Percentiles rank a stretch among this genome's conserved stretches.
phyloP scores from a whole-genome alignment of 352 stramenopile species.

The Globisporangium uncinulatum region DNA sequence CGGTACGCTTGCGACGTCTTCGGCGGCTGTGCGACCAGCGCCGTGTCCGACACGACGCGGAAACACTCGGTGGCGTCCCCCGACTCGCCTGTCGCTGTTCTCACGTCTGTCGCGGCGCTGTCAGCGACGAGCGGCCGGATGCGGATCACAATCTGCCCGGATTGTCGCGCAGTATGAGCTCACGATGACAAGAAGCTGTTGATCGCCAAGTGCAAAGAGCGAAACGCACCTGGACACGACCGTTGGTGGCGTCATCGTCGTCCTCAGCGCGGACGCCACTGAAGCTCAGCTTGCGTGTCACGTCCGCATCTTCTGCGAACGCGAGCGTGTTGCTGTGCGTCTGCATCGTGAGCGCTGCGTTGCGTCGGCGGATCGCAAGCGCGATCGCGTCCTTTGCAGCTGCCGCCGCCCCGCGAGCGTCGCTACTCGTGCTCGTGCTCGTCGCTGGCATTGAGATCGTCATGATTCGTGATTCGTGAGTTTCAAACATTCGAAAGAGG shows the following conservation, averaged over 20 bases:
- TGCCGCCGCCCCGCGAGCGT: not conserved
- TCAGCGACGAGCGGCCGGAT: slow-evolving; percentile 37
- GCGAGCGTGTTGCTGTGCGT: slow-evolving; percentile 1
- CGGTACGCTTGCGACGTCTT: slow-evolving; percentile 74
- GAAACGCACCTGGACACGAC: not conserved
- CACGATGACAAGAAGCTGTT: too few species aligned
- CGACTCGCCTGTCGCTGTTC: slow-evolving; percentile 1
- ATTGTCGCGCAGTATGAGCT: slow-evolving; percentile 5
- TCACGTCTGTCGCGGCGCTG: not conserved
- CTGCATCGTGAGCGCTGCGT: slow-evolving; percentile 5
- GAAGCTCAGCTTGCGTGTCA: slow-evolving; percentile 65
- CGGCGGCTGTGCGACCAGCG: slow-evolving; percentile 57
- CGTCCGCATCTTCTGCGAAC: slow-evolving; percentile 23
- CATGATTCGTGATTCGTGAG: not conserved
- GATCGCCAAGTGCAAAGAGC: not conserved
- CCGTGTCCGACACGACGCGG: slow-evolving; percentile 55
- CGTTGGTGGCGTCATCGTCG: not conserved
- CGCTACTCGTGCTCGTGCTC: not conserved
- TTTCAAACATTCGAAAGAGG: not conserved
- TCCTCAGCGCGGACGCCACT: slow-evolving; percentile 20
- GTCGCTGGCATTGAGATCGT: not conserved
- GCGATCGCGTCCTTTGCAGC: slow-evolving; percentile 16
- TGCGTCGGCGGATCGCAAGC: slow-evolving; percentile 10
- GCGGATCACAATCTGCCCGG: slow-evolving; percentile 64
- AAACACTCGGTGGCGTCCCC: slow-evolving; percentile 41